Conservation (phyloP, 1,139 yeast genomes). For the Saccharomycopsis hybrid region DNA sequence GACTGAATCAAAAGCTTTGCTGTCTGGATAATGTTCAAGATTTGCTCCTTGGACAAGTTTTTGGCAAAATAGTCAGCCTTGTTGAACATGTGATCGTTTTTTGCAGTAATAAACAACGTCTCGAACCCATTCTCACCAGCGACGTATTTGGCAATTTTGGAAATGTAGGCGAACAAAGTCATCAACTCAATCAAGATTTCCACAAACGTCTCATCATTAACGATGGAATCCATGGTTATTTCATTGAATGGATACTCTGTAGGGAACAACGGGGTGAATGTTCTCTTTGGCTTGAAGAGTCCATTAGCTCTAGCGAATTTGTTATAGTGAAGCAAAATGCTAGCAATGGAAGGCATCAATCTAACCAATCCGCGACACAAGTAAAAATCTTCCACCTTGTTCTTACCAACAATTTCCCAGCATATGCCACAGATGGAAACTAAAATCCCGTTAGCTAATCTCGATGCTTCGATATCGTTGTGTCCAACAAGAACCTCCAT, state of each 20-base stretch:
- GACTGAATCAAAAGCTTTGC: slow-evolving; percentile 53
- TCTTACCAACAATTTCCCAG: slow-evolving; percentile 33
- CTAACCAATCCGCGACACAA: slow-evolving; percentile 44
- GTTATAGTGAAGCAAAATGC: slow-evolving; percentile 47
- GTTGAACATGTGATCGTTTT: slow-evolving; percentile 35
- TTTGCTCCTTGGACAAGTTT: slow-evolving; percentile 29
- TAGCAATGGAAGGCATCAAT: slow-evolving; percentile 46
- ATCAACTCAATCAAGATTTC: slow-evolving; percentile 70
- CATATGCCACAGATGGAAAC: slow-evolving; percentile 40
- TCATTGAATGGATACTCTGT: slow-evolving; percentile 58
- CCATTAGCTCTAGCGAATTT: slow-evolving; percentile 47
- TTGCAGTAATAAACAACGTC: slow-evolving; percentile 33
- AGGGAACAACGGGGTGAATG: slow-evolving; percentile 66
- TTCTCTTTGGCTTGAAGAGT: slow-evolving; percentile 52
- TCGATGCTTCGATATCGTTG: slow-evolving; percentile 49
- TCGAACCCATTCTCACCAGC: slow-evolving; percentile 43
- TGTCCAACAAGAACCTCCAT: slow-evolving; percentile 51
- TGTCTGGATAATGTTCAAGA: slow-evolving; percentile 39
- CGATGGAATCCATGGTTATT: slow-evolving; percentile 66
- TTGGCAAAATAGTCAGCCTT: slow-evolving; percentile 27
- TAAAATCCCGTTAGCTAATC: slow-evolving; percentile 57
- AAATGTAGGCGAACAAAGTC: slow-evolving; percentile 49
- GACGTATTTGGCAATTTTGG: slow-evolving; percentile 44
- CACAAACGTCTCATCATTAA: slow-evolving; percentile 62
- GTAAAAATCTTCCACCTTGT: slow-evolving; percentile 29